phyloP scores from a whole-genome alignment of 192 early-diverging fungal species.

The Coemansia furcata region DNA sequence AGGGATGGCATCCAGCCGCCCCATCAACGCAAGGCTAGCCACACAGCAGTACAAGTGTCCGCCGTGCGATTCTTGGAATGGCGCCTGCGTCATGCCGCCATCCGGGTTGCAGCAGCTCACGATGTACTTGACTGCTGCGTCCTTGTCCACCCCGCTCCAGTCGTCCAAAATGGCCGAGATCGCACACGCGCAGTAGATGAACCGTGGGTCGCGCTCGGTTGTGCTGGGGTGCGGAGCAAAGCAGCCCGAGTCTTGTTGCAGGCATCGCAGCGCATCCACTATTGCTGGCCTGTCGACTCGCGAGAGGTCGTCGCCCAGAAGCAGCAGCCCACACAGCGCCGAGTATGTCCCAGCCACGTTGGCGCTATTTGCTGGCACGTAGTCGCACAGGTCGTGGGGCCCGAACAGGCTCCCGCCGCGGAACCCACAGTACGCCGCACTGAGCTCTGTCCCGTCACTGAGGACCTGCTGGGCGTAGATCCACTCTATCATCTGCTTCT shows the following conservation, averaged over 20 bases:
- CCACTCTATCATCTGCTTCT: conserved; percentile 85
- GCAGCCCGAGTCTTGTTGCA: conserved; percentile 80
- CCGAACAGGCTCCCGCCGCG: conserved; percentile 55
- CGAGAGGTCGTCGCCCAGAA: conserved; percentile 86
- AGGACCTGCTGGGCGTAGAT: conserved; percentile 92
- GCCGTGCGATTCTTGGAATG: conserved; percentile 81
- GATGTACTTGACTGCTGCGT: conserved; percentile 41
- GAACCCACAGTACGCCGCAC: conserved; percentile 46
- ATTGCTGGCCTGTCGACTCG: conserved; percentile 77
- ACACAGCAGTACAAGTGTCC: conserved; percentile 90
- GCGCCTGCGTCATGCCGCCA: conserved; percentile 73
- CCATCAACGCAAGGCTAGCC: conserved; percentile 76
- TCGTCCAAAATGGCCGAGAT: conserved; percentile 82
- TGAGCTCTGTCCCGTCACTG: conserved; percentile 4
- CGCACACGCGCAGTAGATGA: conserved; percentile 86
- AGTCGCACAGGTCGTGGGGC: conserved; percentile 25
- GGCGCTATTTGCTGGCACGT: conserved; percentile 45
- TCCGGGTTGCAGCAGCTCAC: conserved; percentile 34
- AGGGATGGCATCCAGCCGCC: conserved; percentile 54
- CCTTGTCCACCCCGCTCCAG: conserved; percentile 80
- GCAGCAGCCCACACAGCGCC: conserved; percentile 71
- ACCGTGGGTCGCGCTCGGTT: conserved; percentile 84
- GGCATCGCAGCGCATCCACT: conserved; percentile 52
- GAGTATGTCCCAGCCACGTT: conserved; percentile 88
- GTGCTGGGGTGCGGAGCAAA: conserved; percentile 68